phyloP scores from a whole-genome alignment of 2,329 filamentous ascomycete genomes.

The Colletotrichum sp. region DNA sequence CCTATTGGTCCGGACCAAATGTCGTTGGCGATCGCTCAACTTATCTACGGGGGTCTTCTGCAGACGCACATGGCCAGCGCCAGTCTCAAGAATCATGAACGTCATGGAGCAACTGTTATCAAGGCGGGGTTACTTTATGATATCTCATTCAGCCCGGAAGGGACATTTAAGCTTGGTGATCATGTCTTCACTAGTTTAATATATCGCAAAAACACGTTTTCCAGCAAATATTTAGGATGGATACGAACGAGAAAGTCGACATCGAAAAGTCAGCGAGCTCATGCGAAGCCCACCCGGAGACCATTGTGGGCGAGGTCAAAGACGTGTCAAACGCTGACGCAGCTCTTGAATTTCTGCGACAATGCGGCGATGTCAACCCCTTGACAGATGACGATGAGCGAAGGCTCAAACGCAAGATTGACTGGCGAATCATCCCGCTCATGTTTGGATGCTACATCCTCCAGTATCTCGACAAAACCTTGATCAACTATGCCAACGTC shows the following conservation, averaged over 20 bases:
- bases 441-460: constrained; percentile 20
- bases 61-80: neutral
- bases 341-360: neutral
- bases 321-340: constrained; percentile 6
- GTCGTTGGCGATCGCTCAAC: neutral
- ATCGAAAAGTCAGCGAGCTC: neutral
- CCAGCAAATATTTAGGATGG: neutral
- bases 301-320: constrained; percentile 1
- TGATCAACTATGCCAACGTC: constrained; percentile 50
- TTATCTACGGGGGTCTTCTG: neutral
- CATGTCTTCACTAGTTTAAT: neutral
- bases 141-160: too few relatives aligned
- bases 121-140: neutral
- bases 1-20: neutral
- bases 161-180: neutral
- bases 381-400: constrained; percentile 3
- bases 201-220: neutral
- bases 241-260: neutral
- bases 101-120: neutral
- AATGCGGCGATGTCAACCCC: neutral
- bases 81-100: neutral
- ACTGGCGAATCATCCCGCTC: constrained; percentile 22
- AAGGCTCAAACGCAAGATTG: constrained; percentile 18
- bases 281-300: neutral
- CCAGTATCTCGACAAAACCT: constrained; percentile 14